A percentile compares a stretch with the other conserved stretches of the same genome.
These are phyloP conservation scores for Herpetomonas muscarum DNA, from an alignment of 208 protist genomes.

Conservation along the genomic window DNA sequence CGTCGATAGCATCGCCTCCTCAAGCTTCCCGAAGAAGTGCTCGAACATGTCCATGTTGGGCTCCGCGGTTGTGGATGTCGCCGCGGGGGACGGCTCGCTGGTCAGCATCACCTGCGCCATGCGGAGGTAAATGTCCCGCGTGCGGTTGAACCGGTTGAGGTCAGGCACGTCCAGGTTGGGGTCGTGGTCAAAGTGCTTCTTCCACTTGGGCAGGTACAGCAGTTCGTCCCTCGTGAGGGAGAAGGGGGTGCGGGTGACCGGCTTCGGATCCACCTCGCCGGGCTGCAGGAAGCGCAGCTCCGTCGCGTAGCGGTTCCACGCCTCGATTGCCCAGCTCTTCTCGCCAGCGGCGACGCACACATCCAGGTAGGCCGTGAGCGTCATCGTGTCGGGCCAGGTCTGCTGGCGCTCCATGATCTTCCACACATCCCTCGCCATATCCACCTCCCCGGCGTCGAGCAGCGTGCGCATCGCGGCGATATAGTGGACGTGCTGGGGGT, in stretches of 20 bases:
- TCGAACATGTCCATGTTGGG: slow-evolving; percentile 44
- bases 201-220: slow-evolving; percentile 90
- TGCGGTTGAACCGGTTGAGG: slow-evolving; percentile 90
- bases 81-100: slow-evolving; percentile 16
- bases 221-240: slow-evolving; percentile 84
- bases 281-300: slow-evolving; percentile 74
- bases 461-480: slow-evolving; percentile 84
- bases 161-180: slow-evolving; percentile 89
- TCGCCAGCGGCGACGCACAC: slow-evolving; percentile 71
- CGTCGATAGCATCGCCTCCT: slow-evolving; percentile 76
- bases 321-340: slow-evolving; percentile 81
- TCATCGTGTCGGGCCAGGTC: slow-evolving; percentile 87
- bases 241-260: slow-evolving; percentile 81
- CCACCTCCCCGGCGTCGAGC: slow-evolving; percentile 61
- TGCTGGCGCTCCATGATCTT: slow-evolving; percentile 92
- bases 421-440: slow-evolving; percentile 91
- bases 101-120: slow-evolving; percentile 80
- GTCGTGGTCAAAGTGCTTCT: slow-evolving; percentile 92
- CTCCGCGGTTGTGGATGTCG: background rate
- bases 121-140: slow-evolving; percentile 80
- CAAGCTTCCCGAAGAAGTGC: slow-evolving; percentile 70
- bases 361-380: slow-evolving; percentile 84
- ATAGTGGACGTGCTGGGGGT: slow-evolving; percentile 91
- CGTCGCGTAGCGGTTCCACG: slow-evolving; percentile 90
- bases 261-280: slow-evolving; percentile 88